phyloP scores from a whole-genome alignment of 2,329 filamentous ascomycete genomes.

The Chalara sp. region DNA sequence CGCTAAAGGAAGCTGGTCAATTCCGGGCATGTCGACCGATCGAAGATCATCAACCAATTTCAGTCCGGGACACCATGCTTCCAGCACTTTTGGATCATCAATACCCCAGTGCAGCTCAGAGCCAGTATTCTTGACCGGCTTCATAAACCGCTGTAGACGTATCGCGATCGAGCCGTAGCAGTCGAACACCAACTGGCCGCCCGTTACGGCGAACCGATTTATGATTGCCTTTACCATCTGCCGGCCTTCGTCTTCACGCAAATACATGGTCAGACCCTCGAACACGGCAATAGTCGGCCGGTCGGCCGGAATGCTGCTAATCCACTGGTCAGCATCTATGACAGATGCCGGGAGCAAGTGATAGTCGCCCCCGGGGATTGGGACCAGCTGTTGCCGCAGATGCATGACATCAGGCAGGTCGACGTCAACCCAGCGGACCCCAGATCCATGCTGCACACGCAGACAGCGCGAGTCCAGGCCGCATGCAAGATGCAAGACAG shows the following conservation, averaged over 20 bases:
- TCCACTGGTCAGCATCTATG: background rate
- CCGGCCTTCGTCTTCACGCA: background rate
- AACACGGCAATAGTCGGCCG: background rate
- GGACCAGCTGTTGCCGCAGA: background rate
- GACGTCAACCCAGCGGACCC: background rate
- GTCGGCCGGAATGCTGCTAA: background rate
- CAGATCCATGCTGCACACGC: background rate
- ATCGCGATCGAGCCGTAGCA: background rate
- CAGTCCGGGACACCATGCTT: background rate
- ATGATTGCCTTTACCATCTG: background rate
- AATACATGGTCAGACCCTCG: background rate
- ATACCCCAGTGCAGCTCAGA: background rate
- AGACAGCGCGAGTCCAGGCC: background rate
- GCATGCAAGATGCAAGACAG: background rate
- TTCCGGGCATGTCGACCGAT: background rate
- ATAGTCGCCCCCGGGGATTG: background rate
- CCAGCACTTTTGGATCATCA: background rate
- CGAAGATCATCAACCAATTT: background rate
- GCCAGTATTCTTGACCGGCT: background rate
- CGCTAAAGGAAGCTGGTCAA: background rate
- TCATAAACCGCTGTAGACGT: background rate
- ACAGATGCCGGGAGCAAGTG: background rate
- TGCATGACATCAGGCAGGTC: background rate
- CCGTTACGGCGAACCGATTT: background rate
- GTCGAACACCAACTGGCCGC: background rate